Conservation (phyloP, 441 rosid species). For the California macrophylla region DNA sequence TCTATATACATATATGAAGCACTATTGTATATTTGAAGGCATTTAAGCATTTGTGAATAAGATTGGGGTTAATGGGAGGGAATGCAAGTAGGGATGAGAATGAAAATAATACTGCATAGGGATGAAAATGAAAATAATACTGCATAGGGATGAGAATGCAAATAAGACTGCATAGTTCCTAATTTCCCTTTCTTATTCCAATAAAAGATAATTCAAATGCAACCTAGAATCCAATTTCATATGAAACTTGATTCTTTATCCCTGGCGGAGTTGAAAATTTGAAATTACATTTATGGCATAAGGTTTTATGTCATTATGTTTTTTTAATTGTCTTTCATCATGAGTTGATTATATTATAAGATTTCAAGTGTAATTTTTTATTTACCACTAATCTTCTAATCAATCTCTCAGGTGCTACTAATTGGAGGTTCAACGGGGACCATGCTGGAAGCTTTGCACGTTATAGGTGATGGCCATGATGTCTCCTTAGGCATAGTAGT, state of each 20-base stretch:
- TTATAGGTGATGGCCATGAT: slow-evolving; percentile 70
- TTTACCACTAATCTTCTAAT: slow-evolving; percentile 6
- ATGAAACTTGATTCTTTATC: background rate
- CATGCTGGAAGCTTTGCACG: slow-evolving; percentile 90
- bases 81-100: background rate
- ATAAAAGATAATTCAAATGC: background rate
- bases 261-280: background rate
- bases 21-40: background rate
- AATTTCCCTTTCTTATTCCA: background rate
- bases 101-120: background rate
- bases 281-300: background rate
- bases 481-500: slow-evolving; percentile 21
- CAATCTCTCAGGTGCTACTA: slow-evolving; percentile 54
- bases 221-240: background rate
- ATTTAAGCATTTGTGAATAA: background rate
- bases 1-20: background rate
- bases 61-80: too few species aligned
- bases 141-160: background rate
- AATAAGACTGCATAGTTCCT: background rate
- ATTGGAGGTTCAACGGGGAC: slow-evolving; percentile 99
- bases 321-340: background rate
- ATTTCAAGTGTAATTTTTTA: background rate
- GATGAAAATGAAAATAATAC: background rate
- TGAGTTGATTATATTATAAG: background rate
- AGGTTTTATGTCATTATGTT: background rate